These are phyloP conservation scores for Diphasiastrum complanatum DNA, from an alignment of 83 land plant genomes.

Conservation along the genomic window DNA sequence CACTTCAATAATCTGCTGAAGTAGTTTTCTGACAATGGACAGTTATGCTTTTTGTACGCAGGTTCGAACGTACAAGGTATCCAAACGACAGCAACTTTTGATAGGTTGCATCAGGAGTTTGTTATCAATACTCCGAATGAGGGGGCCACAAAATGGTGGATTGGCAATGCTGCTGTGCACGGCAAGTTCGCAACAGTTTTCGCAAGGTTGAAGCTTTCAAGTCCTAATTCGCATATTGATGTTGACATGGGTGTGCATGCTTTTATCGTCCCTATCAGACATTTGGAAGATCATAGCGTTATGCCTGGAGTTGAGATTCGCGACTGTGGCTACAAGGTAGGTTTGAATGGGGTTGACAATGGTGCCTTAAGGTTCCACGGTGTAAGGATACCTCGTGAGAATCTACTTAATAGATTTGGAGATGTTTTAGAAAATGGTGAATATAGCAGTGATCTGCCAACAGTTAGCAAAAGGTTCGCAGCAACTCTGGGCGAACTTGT, in stretches of 20 bases:
- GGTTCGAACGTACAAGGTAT: slow-evolving; percentile 98
- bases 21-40: too few relatives aligned
- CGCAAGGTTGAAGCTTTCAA: slow-evolving; percentile 69
- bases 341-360: slow-evolving; percentile 96
- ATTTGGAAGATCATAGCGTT: slow-evolving; percentile 54
- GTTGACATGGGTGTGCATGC: slow-evolving; percentile 95
- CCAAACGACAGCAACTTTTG: slow-evolving; percentile 83
- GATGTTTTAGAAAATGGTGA: slow-evolving; percentile 89
- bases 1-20: too few relatives aligned
- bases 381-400: slow-evolving; percentile 88
- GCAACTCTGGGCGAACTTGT: slow-evolving; percentile 96
- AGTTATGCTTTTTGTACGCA: slow-evolving; percentile 5
- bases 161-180: slow-evolving; percentile 97
- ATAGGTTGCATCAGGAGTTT: slow-evolving; percentile 69
- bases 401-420: slow-evolving; percentile 88
- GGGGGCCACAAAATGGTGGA: slow-evolving; percentile 99
- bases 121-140: slow-evolving; percentile 88
- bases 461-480: slow-evolving; percentile 86
- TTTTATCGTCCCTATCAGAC: slow-evolving; percentile 89
- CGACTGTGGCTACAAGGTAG: slow-evolving; percentile 94
- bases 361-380: slow-evolving; percentile 70
- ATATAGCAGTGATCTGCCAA: slow-evolving; percentile 70
- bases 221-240: slow-evolving; percentile 39
- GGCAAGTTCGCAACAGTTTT: slow-evolving; percentile 97
- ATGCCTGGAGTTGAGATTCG: slow-evolving; percentile 92